phyloP scores from a whole-genome alignment of 2,329 filamentous ascomycete species.

The Cladosporium sp. region DNA sequence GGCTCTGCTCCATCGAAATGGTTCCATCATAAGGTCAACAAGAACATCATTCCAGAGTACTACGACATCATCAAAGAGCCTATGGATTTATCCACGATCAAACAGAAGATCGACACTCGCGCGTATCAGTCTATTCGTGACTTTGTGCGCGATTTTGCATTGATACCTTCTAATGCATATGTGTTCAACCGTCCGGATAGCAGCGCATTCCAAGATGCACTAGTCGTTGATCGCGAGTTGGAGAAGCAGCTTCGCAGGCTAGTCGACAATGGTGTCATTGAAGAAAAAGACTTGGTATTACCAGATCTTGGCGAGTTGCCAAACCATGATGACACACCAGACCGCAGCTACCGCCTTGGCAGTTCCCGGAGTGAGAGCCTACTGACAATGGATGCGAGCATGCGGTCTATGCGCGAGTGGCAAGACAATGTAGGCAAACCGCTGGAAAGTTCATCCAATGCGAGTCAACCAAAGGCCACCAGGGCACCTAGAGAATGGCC shows the following conservation, averaged over 20 bases:
- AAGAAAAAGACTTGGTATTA: constrained; percentile 67
- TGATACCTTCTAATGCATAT: constrained; percentile 94
- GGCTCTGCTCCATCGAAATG: constrained; percentile 78
- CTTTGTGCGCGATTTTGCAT: constrained; percentile 86
- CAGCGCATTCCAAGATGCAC: constrained; percentile 83
- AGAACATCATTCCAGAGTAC: constrained; percentile 86
- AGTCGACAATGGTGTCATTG: constrained; percentile 66
- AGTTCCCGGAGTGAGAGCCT: not conserved
- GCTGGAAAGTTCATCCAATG: not conserved
- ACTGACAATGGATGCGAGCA: not conserved
- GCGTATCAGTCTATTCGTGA: constrained; percentile 77
- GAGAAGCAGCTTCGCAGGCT: constrained; percentile 74
- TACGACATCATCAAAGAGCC: constrained; percentile 96
- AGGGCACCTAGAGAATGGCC: not conserved
- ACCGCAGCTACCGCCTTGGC: constrained; percentile 22
- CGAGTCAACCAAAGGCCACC: not conserved
- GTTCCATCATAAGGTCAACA: constrained; percentile 93
- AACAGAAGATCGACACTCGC: constrained; percentile 77
- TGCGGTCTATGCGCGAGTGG: not conserved
- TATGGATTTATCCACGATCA: constrained; percentile 86
- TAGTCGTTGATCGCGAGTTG: constrained; percentile 71
- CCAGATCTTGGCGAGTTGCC: constrained; percentile 92
- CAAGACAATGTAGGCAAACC: not conserved
- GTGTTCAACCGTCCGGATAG: constrained; percentile 93
- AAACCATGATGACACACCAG: constrained; percentile 73